phyloP scores from a whole-genome alignment of 768 basidiomycete genomes.

The Termitomyces sp. region DNA sequence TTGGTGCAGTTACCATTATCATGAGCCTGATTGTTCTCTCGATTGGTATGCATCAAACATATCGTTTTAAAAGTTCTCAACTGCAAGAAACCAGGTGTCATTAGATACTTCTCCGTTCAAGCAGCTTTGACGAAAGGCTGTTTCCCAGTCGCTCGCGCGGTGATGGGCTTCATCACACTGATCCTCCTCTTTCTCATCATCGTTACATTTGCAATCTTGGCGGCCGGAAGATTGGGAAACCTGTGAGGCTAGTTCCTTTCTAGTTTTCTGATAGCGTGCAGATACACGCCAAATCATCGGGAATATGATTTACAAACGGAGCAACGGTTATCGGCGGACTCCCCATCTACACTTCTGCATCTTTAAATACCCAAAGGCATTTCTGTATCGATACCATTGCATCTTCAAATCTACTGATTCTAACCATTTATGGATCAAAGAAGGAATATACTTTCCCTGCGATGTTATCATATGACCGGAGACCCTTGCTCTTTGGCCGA shows the following conservation, averaged over 20 bases:
- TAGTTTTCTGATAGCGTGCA: not conserved
- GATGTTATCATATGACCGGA: not conserved
- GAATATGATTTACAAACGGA: not conserved
- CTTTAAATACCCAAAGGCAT: not conserved
- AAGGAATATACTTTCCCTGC: not conserved
- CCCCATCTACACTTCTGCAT: not conserved
- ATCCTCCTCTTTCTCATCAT: constrained; percentile 13
- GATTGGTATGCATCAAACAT: constrained; percentile 10
- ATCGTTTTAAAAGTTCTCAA: not conserved
- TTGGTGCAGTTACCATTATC: constrained; percentile 16
- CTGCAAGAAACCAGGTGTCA: constrained; percentile 9
- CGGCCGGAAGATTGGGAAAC: constrained; percentile 13
- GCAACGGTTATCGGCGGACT: not conserved
- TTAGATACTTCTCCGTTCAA: constrained; percentile 18
- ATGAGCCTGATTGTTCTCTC: constrained; percentile 16
- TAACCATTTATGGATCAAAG: not conserved
- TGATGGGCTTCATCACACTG: constrained; percentile 12
- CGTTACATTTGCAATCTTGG: constrained; percentile 15
- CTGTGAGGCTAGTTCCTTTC: not conserved
- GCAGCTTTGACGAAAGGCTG: constrained; percentile 17
- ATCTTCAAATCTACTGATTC: not conserved
- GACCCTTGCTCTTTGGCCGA: not conserved
- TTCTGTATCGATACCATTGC: not conserved
- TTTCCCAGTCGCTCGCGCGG: constrained; percentile 16
- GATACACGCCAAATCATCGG: not conserved